Evolutionary conservation across 441 rosid genomes (phyloP).

Genomic region (Croton laevigatus): DNA sequence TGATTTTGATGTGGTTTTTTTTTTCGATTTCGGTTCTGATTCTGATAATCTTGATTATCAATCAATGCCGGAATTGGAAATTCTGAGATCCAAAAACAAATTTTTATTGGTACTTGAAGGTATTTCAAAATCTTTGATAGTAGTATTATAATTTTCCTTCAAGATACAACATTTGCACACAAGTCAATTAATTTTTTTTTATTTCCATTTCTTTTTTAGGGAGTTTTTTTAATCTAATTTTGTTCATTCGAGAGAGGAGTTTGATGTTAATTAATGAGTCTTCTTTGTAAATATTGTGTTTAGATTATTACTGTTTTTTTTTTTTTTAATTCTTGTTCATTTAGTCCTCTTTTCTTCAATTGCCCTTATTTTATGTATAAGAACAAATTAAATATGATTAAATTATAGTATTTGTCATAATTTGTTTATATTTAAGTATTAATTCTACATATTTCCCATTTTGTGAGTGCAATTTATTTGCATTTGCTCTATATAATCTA

Average conservation of each 20-base stretch:
- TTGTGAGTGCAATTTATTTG: not conserved
- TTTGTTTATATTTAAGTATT: not conserved
- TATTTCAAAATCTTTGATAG: not conserved
- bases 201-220: not conserved
- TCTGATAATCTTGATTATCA: not conserved
- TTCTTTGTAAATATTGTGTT: not conserved
- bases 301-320: not conserved
- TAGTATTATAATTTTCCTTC: constrained; percentile 17
- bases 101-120: not conserved
- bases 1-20: not conserved
- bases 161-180: constrained; percentile 12
- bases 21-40: constrained; percentile 18
- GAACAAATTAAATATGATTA: not conserved
- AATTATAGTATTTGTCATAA: not conserved
- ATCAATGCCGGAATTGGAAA: constrained; percentile 4
- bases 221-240: not conserved
- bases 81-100: constrained; percentile 16
- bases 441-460: not conserved
- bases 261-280: not conserved
- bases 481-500: not conserved
- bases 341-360: not conserved
- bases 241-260: not conserved
- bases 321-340: not conserved
- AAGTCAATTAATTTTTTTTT: not conserved
- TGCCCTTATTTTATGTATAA: not conserved